Base-by-base conservation (phyloP, 495 filamentous ascomycete species). In the Hypomontagnella monticulosa region DNA sequence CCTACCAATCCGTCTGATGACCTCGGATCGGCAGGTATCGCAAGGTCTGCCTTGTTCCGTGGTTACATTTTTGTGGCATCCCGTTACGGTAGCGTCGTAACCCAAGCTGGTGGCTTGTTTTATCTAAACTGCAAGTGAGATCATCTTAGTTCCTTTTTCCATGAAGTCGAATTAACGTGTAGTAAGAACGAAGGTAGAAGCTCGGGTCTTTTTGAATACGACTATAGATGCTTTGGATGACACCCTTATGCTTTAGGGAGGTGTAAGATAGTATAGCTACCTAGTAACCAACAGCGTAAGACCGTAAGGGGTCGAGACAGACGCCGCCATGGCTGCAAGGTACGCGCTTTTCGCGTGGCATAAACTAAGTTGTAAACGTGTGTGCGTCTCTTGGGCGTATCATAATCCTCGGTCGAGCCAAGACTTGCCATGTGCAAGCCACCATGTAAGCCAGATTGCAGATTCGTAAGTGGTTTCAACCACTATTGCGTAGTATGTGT, bases 1-100 rank as follows among this genome's bases (percentile, higher is more conserved):
- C n/a, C 51, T 34, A 19, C 14, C 49, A 41, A 30, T 42, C 32
- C 20, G 52, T 57, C 64, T 58, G 38, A 27, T 48, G 58, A 46
- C 58, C 58, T 40, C 49, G n/a, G 47, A 57, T 57, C 49, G 15
- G 63, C 63, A 66, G 18, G 42, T 47, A 55, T 30, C 23, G 27
- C 9, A 41, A 36, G n/a, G 32, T 34, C 14, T 42, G 46, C 50
- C 52, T 61, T 54, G 37, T 67, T 67, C 57, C 52, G 57, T 27
- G 16, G 51, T 63, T 63, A 56, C 51, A 63, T 63, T 49, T 49
- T 44, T 43, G 51, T 42, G 38, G 42, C 51, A 55, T 55, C 53
- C 57, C 47, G 57, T 67, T 57, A 57, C 50, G 49, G 53, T 67
- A 61, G 56, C 46, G 63, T 61, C 38, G 57, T 34, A 67, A 32